phyloP scores from a whole-genome alignment of 164 flowering plant genomes.

The Berberis vulgaris region DNA sequence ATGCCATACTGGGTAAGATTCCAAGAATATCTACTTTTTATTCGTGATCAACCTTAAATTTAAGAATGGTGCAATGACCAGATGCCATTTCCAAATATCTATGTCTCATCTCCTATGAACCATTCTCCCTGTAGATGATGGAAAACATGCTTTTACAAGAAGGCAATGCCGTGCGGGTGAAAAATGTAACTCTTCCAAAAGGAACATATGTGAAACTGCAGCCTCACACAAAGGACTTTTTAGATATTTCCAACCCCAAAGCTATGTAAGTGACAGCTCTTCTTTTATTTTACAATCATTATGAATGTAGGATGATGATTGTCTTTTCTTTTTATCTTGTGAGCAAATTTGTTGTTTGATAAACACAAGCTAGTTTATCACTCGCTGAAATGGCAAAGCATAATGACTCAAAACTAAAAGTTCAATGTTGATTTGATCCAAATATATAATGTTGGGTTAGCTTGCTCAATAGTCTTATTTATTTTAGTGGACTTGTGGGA shows the following conservation, averaged over 20 bases:
- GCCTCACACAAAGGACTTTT: conserved; percentile 91
- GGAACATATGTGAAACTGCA: conserved; percentile 93
- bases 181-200: conserved; percentile 89
- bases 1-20: conserved; percentile 79
- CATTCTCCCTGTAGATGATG: conserved; percentile 62
- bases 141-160: conserved; percentile 93
- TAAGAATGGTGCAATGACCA: no score
- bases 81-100: background rate
- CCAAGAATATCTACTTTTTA: background rate
- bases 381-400: no score
- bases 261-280: conserved; percentile 63
- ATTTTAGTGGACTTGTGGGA: no score
- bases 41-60: background rate
- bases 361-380: no score
- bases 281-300: no score
- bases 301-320: no score
- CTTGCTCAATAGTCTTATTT: no score
- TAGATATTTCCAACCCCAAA: conserved; percentile 98
- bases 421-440: no score
- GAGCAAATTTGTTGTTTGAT: no score
- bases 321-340: no score
- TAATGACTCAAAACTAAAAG: no score
- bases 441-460: no score
- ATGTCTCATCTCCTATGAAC: background rate
- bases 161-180: conserved; percentile 81